These are phyloP conservation scores for Lactarius sanguifluus DNA, from an alignment of 768 basidiomycete genomes.

Conservation along the genomic window DNA sequence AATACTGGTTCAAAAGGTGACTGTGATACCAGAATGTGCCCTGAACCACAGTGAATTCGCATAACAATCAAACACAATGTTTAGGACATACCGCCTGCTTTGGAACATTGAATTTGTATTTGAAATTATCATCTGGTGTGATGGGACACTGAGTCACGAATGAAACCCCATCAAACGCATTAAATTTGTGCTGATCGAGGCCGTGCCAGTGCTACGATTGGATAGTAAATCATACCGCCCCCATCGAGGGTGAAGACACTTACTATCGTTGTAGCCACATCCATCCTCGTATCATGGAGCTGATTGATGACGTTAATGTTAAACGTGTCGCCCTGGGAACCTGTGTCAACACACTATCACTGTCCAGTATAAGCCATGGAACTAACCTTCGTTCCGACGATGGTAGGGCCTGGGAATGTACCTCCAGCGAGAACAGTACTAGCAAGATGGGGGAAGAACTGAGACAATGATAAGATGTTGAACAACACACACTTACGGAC, in stretches of 20 bases:
- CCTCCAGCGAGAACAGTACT: constrained; percentile 14
- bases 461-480: neutral
- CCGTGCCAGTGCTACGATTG: constrained; percentile 45
- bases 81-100: constrained; percentile 32
- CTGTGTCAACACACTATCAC: neutral
- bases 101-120: constrained; percentile 38
- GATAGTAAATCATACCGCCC: neutral
- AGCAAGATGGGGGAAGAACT: neutral
- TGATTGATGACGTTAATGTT: neutral
- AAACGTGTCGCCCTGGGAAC: neutral
- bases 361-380: neutral
- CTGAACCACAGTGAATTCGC: neutral
- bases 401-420: constrained; percentile 13
- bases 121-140: constrained; percentile 38
- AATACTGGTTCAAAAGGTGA: constrained; percentile 52
- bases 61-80: neutral
- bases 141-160: constrained; percentile 46
- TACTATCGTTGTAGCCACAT: constrained; percentile 5
- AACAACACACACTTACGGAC: neutral
- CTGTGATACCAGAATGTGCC: constrained; percentile 51
- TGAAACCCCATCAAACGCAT: constrained; percentile 46
- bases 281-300: neutral
- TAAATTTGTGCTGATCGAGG: constrained; percentile 43
- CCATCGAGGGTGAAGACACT: neutral
- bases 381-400: constrained; percentile 3